Percentiles rank a stretch among this genome's conserved stretches.
Conservation (phyloP, 164 flowering plant genomes). For the Vitis labrusca region DNA sequence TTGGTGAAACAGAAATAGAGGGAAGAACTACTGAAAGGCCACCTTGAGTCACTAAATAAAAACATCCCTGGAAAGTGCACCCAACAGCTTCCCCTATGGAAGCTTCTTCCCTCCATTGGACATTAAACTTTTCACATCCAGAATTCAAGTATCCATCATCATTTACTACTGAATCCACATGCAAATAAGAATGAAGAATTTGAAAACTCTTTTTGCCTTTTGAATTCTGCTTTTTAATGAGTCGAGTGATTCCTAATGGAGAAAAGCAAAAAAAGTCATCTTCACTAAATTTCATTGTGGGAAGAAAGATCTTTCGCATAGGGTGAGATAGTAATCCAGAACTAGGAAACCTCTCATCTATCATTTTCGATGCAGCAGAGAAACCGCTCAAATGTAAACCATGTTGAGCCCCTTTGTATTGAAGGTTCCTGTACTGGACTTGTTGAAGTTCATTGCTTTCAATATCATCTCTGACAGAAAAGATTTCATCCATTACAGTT, state of each 20-base stretch:
- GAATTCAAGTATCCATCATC: constrained; percentile 49
- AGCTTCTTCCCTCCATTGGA: constrained; percentile 32
- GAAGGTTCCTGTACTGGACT: constrained; percentile 12
- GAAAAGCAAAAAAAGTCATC: constrained; percentile 68
- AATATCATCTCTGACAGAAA: constrained; percentile 9
- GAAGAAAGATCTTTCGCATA: constrained; percentile 64
- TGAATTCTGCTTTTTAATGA: constrained; percentile 25
- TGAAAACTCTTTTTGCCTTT: constrained; percentile 30
- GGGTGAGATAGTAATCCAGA: constrained; percentile 20
- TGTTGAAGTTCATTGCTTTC: constrained; percentile 14
- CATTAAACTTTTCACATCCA: constrained; percentile 11
- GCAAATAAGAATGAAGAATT: constrained; percentile 57
- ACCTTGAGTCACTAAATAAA: constrained; percentile 70
- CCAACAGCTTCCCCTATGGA: constrained; percentile 65
- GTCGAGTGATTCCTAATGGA: constrained; percentile 74
- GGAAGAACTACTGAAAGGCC: constrained; percentile 87
- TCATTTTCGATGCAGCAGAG: constrained; percentile 31
- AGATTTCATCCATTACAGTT: constrained; percentile 7
- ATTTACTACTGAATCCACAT: constrained; percentile 24
- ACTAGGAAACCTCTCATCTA: constrained; percentile 12
- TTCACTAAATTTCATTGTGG: constrained; percentile 36
- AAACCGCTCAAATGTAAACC: constrained; percentile 35
- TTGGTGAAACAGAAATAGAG: constrained; percentile 56
- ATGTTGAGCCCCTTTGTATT: constrained; percentile 16
- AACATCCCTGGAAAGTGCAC: constrained; percentile 70